Evolutionary conservation across 1,139 yeast genomes (phyloP).

Genomic region (Diutina neorugosa): DNA sequence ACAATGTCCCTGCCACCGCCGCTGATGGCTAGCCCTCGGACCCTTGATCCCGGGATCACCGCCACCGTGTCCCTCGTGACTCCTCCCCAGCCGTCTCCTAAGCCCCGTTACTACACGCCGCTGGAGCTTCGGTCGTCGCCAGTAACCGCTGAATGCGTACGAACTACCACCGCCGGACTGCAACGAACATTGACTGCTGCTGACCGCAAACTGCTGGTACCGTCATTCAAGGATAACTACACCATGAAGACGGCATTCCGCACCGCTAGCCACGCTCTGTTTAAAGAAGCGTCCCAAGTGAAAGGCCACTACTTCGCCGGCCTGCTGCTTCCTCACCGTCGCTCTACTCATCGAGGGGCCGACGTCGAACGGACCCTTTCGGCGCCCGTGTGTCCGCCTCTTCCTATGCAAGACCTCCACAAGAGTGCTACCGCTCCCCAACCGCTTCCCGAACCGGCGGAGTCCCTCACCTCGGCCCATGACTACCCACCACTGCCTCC

Average conservation of each 20-base stretch:
- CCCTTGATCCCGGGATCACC: background rate
- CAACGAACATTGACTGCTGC: background rate
- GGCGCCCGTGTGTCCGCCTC: background rate
- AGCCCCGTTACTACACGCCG: background rate
- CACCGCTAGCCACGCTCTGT: background rate
- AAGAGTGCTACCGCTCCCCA: background rate
- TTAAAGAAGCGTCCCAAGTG: background rate
- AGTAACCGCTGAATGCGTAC: background rate
- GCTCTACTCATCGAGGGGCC: background rate
- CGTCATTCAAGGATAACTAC: background rate
- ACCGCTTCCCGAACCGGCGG: background rate
- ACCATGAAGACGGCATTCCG: slow-evolving; percentile 1
- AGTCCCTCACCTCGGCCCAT: background rate
- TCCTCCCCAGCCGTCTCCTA: background rate
- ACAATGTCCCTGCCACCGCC: background rate
- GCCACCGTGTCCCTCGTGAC: background rate
- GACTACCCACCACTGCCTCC: background rate
- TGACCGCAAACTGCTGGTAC: background rate
- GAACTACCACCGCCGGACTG: background rate
- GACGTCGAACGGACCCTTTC: background rate
- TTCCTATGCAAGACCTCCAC: background rate
- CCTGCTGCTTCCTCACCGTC: background rate
- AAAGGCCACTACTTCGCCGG: background rate
- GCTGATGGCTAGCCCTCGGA: background rate
- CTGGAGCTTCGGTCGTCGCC: background rate